A percentile compares a stretch with the other conserved stretches of the same genome.
Evolutionary conservation across 2,329 filamentous ascomycete genomes (phyloP).

Genomic region (Beauveria varroae): DNA sequence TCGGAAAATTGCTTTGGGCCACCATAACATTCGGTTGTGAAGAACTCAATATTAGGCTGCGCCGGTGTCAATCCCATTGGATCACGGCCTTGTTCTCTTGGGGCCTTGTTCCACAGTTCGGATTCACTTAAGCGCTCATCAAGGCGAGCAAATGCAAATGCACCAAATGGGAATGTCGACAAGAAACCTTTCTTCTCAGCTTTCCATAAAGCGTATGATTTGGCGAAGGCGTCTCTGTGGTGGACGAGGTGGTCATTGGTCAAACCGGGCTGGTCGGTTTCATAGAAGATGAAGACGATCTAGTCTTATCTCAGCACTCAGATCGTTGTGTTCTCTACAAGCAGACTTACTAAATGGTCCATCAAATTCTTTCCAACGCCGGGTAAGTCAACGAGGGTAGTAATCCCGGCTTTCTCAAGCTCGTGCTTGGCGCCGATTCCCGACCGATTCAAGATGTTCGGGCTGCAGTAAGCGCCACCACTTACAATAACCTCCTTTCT

Average conservation of each 20-base stretch:
- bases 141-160: conserved; percentile 54
- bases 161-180: conserved; percentile 55
- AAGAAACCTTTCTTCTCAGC: conserved; percentile 50
- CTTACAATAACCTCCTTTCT: conserved; percentile 33
- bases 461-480: conserved; percentile 43
- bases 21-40: conserved; percentile 54
- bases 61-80: conserved; percentile 51
- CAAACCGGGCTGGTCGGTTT: conserved; percentile 41
- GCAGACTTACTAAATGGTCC: conserved; percentile 33
- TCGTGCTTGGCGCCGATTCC: conserved; percentile 42
- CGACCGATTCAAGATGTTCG: conserved; percentile 43
- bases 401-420: conserved; percentile 32
- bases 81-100: conserved; percentile 43
- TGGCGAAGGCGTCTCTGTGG: conserved; percentile 42
- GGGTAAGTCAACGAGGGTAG: conserved; percentile 33
- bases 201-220: conserved; percentile 48
- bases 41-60: conserved; percentile 57
- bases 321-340: background rate
- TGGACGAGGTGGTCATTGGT: conserved; percentile 49
- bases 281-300: conserved; percentile 54
- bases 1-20: conserved; percentile 50
- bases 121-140: conserved; percentile 50
- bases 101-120: conserved; percentile 45
- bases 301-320: conserved; percentile 14
- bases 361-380: conserved; percentile 45